Conservation (phyloP, 345 rosid species). For the Heritiera littoralis region DNA sequence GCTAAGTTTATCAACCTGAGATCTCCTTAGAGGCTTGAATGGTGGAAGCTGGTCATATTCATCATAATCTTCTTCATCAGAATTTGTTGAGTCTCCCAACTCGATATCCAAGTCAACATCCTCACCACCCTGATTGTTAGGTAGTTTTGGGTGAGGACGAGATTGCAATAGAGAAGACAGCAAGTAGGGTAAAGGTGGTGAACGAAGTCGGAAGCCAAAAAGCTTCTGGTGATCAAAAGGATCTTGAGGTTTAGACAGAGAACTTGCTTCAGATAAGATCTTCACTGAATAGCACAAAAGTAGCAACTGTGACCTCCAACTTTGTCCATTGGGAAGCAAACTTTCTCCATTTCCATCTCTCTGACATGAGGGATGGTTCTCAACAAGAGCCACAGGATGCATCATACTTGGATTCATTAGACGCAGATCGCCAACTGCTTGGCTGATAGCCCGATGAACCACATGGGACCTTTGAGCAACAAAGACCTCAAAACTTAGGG, state of each 20-base stretch:
- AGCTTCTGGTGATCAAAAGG: conserved; percentile 31
- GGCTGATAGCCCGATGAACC: conserved; percentile 50
- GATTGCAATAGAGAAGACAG: conserved; percentile 50
- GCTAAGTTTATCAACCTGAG: conserved; percentile 39
- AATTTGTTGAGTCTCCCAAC: conserved; percentile 30
- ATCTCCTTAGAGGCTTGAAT: conserved; percentile 46
- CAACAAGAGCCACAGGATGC: conserved; percentile 57
- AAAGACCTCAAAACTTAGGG: conserved; percentile 49
- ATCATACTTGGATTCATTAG: conserved; percentile 43
- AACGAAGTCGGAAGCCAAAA: conserved; percentile 31
- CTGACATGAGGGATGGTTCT: conserved; percentile 45
- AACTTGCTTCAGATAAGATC: conserved; percentile 41
- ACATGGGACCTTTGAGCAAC: conserved; percentile 45
- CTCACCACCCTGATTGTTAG: conserved; percentile 34
- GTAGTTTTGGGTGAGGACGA: conserved; percentile 38
- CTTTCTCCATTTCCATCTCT: conserved; percentile 33
- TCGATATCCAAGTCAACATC: conserved; percentile 35
- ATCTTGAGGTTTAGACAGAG: conserved; percentile 32
- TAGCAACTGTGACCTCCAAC: conserved; percentile 61
- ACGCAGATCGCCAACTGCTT: conserved; percentile 49
- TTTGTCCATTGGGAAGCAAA: conserved; percentile 43
- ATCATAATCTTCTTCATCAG: conserved; percentile 35
- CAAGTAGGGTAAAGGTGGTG: conserved; percentile 44
- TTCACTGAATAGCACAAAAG: conserved; percentile 64
- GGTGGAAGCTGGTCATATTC: conserved; percentile 48